Evolutionary conservation across 768 basidiomycete genomes (phyloP).

Genomic region (Lactarius deliciosus): DNA sequence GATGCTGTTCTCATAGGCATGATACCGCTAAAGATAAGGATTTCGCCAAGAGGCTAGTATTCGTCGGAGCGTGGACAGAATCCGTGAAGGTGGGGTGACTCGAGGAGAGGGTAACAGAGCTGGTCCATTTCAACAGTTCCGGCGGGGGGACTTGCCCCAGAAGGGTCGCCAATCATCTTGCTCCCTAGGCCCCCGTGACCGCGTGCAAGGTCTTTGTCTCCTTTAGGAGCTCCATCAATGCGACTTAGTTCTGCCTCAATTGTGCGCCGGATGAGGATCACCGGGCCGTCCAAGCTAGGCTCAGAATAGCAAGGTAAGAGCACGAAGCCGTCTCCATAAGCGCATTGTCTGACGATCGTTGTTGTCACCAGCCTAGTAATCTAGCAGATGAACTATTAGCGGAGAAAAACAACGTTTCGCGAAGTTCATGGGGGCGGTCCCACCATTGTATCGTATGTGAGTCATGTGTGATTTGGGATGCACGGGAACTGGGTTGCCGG

Average conservation of each 20-base stretch:
- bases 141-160: neutral
- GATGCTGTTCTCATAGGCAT: neutral
- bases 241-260: neutral
- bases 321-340: slow-evolving; percentile 67
- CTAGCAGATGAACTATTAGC: slow-evolving; percentile 88
- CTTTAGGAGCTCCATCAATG: neutral
- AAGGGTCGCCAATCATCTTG: neutral
- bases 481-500: slow-evolving; percentile 46
- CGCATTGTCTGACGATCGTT: slow-evolving; percentile 63
- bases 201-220: neutral
- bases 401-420: slow-evolving; percentile 58
- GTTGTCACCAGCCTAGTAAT: slow-evolving; percentile 71
- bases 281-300: neutral
- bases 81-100: neutral
- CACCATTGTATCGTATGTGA: slow-evolving; percentile 39
- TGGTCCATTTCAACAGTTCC: neutral
- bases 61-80: neutral
- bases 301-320: slow-evolving; percentile 83
- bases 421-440: slow-evolving; percentile 59
- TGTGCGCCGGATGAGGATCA: neutral
- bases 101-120: neutral
- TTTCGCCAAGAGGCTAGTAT: neutral
- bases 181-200: neutral
- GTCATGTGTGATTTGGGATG: slow-evolving; percentile 53
- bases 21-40: neutral